Conservation (phyloP, 768 basidiomycete species). For the Russula dissimulans region DNA sequence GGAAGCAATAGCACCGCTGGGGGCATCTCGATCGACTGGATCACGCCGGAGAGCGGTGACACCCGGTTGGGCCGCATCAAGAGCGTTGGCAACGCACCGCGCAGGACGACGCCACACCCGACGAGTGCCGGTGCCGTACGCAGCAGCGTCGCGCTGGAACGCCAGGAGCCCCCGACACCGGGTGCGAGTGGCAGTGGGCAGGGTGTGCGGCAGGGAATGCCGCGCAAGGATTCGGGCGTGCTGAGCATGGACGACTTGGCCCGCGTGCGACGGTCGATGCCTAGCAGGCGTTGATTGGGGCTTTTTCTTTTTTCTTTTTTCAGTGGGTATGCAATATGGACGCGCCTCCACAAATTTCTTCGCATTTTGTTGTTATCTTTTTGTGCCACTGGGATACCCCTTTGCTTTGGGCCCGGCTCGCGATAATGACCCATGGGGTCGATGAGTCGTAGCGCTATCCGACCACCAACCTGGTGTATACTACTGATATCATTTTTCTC, state of each 20-base stretch:
- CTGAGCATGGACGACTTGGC: constrained; percentile 5
- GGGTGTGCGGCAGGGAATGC: neutral
- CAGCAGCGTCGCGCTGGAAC: constrained; percentile 12
- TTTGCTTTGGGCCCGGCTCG: too few species aligned
- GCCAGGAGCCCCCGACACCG: neutral
- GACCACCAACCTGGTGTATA: too few species aligned
- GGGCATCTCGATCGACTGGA: constrained; percentile 13
- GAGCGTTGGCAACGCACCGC: constrained; percentile 1
- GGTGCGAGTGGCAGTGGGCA: too few species aligned
- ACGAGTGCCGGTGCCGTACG: neutral
- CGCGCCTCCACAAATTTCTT: too few species aligned
- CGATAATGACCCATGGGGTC: too few species aligned
- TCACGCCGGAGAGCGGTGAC: neutral
- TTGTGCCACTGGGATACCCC: too few species aligned
- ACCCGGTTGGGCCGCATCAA: neutral
- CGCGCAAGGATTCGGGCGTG: constrained; percentile 10
- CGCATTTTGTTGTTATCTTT: too few species aligned
- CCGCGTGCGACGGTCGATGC: neutral
- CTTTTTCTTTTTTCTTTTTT: too few species aligned
- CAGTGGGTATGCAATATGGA: too few species aligned
- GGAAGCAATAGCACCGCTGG: neutral
- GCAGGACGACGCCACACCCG: constrained; percentile 2
- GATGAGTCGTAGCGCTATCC: too few species aligned
- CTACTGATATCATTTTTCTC: too few species aligned
- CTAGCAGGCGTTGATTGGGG: neutral